Evolutionary conservation across 176 grass and related monocot genomes (phyloP).

Genomic region (Musa beccarii): DNA sequence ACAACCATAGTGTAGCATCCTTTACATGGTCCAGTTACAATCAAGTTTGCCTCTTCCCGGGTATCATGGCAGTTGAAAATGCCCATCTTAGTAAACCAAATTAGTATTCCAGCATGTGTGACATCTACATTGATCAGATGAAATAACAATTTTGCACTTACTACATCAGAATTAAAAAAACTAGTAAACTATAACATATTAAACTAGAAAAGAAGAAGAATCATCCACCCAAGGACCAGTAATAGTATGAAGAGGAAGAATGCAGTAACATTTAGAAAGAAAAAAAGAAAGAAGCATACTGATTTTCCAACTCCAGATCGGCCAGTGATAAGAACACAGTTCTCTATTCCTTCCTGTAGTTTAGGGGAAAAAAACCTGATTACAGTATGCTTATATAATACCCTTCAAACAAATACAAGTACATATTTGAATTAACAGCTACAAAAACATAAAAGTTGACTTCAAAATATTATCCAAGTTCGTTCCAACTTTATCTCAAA

Average conservation of each 20-base stretch:
- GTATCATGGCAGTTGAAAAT: too few species aligned
- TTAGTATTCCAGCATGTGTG: too few species aligned
- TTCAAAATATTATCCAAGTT: too few species aligned
- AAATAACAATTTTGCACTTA: not conserved
- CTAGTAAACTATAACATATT: not conserved
- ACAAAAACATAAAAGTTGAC: not conserved
- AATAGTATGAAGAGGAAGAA: not conserved
- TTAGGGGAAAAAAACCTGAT: slow-evolving; percentile 12
- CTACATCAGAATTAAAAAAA: not conserved
- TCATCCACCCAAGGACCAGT: not conserved
- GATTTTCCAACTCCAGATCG: slow-evolving; percentile 93
- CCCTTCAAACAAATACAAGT: not conserved
- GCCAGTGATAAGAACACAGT: slow-evolving; percentile 78
- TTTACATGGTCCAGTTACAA: too few species aligned
- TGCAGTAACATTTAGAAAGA: not conserved
- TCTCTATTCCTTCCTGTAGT: slow-evolving; percentile 43
- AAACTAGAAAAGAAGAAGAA: slow-evolving; percentile 1
- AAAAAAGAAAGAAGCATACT: slow-evolving; percentile 35
- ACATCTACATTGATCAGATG: too few species aligned
- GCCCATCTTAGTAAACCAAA: too few species aligned
- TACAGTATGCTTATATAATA: slow-evolving; percentile 6
- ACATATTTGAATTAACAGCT: not conserved
- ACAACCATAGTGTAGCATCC: too few species aligned
- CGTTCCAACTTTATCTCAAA: too few species aligned
- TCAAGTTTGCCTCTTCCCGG: too few species aligned